Base-by-base conservation (phyloP, 192 early-diverging fungal species). In the Jimgerdemannia lactiflua region DNA sequence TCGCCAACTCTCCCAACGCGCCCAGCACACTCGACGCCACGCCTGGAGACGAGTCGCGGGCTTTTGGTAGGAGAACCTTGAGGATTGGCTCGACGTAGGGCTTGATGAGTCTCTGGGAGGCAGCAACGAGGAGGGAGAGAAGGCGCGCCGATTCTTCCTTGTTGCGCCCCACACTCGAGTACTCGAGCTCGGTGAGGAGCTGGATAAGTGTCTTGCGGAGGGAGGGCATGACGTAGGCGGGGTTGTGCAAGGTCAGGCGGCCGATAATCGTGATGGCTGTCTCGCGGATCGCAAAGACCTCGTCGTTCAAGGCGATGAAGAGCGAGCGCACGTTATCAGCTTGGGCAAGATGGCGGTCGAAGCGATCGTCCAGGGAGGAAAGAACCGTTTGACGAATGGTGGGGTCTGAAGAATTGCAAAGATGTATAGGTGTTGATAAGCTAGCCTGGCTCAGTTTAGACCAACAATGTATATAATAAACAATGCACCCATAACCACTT, bases 41-140 rank as follows among this genome's bases (percentile, higher is more conserved):
- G 4, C 91, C 90, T 3, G 95, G 86, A 72, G 88, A 91, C 14
- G 89, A 69, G 71, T 96, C 94, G 71, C 90, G 85, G 40, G 93
- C 91, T 75, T 94, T 94, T 11, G 96, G 93, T 63, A 98, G 79
- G 10, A 98, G 83, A 0, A 93, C 93, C 70, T 91, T 90, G 73
- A 97, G 84, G 67, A 99, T 94, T 3, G 94, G 91, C 71, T 94
- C 91, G 3, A 98, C 93, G 71, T 97, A 98, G 1, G 96, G 96
- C 73, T 94, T 92, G 17, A 97, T 90, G 67, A 97, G 86, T 42
- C 90, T 83, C 74, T 94, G 93, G 4, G 95, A 91, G 3, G 93
- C 87, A 4, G 87, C 79, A 11, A 97, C 91, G 42, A 98, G 78
- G 44, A 93, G 84, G 44, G 90, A 88, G 40, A 99, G 82, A 18